Conservation (phyloP, 306 rosid genomes). For the Trifolium dubium region DNA sequence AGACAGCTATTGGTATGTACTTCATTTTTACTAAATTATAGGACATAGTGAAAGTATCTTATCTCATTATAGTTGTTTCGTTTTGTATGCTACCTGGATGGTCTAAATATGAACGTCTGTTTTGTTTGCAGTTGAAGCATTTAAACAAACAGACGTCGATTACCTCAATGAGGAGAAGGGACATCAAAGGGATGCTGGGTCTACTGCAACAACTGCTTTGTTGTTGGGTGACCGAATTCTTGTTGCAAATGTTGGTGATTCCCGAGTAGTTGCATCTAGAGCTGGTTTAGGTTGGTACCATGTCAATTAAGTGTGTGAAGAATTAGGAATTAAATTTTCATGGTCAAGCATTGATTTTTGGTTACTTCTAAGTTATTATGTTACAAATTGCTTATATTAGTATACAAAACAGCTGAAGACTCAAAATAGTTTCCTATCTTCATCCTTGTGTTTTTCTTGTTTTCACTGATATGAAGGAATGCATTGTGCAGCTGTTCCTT, state of each 20-base stretch:
- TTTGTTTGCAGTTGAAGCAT: constrained; percentile 69
- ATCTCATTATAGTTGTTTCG: constrained; percentile 30
- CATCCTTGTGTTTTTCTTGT: constrained; percentile 9
- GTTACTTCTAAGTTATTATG: not conserved
- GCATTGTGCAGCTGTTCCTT: constrained; percentile 65
- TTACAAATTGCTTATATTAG: constrained; percentile 12
- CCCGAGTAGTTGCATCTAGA: constrained; percentile 85
- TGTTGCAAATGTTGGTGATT: constrained; percentile 97
- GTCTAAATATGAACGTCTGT: constrained; percentile 33
- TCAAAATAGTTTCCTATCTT: not conserved
- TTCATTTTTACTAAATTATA: constrained; percentile 17
- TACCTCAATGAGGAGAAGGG: constrained; percentile 80
- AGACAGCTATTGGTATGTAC: constrained; percentile 75
- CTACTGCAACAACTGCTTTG: constrained; percentile 89
- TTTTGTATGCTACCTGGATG: constrained; percentile 33
- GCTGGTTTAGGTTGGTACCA: constrained; percentile 82
- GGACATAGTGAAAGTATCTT: constrained; percentile 9
- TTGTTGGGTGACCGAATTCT: constrained; percentile 77
- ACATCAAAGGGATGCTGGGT: constrained; percentile 84
- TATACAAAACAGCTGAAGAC: constrained; percentile 16
- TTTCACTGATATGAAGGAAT: constrained; percentile 29
- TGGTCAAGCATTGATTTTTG: constrained; percentile 32
- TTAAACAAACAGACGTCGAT: constrained; percentile 79
- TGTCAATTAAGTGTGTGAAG: constrained; percentile 41
- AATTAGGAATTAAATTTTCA: constrained; percentile 25